Percentiles rank a stretch among this genome's conserved stretches.
phyloP scores from a whole-genome alignment of 2,329 filamentous ascomycete genomes.

The Diplocarpon rosae region DNA sequence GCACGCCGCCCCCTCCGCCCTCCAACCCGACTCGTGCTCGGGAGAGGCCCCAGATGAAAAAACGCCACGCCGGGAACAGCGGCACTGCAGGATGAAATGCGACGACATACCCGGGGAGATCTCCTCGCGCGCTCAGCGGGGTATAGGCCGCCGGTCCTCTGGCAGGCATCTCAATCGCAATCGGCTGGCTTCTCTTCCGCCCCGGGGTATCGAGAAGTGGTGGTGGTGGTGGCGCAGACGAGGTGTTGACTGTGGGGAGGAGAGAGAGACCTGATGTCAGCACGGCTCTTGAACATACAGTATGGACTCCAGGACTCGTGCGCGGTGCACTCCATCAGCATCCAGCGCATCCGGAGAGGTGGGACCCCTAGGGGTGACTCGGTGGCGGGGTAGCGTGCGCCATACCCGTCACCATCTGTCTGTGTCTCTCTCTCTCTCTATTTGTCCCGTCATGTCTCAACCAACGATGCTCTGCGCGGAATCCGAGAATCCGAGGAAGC shows the following conservation, averaged over 20 bases:
- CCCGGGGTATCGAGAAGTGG: constrained; percentile 12
- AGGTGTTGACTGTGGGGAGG: background rate
- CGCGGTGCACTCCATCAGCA: background rate
- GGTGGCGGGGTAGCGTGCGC: constrained; percentile 14
- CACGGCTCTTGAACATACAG: background rate
- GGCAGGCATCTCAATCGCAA: constrained; percentile 36
- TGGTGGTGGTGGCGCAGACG: background rate
- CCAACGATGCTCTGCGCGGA: background rate
- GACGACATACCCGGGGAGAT: constrained; percentile 44
- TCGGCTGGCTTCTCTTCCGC: constrained; percentile 35
- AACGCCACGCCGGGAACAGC: no score
- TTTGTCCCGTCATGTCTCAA: background rate
- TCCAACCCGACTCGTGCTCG: no score
- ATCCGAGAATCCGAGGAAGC: background rate
- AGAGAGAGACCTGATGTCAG: background rate
- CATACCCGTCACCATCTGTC: constrained; percentile 10
- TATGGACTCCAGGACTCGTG: no score
- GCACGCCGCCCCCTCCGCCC: no score
- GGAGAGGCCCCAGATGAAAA: no score
- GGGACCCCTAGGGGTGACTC: constrained; percentile 1
- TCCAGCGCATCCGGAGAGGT: background rate
- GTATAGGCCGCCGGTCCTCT: constrained; percentile 33
- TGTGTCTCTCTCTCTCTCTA: background rate
- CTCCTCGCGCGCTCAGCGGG: constrained; percentile 44
- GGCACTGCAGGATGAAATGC: background rate